Evolutionary conservation across 202 grass and related monocot genomes (phyloP).

Genomic region (Schoenoplectus tabernaemontani): DNA sequence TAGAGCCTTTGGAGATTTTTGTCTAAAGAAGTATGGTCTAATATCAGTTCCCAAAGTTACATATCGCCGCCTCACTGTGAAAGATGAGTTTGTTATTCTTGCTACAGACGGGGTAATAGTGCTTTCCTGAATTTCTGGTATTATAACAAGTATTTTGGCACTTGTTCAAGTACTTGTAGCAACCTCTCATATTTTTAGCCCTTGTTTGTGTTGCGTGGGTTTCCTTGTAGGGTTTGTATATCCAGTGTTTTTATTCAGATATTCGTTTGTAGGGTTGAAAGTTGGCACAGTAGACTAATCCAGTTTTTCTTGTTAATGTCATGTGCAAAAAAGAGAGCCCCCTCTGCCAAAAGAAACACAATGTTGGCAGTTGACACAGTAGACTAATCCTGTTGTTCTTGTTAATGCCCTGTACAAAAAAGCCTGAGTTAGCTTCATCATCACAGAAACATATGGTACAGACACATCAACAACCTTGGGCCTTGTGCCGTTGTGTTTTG

Average conservation of each 20-base stretch:
- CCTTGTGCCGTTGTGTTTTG: background rate
- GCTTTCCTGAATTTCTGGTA: background rate
- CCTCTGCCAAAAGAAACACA: background rate
- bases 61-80: slow-evolving; percentile 65
- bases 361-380: background rate
- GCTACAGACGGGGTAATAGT: slow-evolving; percentile 84
- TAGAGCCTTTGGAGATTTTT: slow-evolving; percentile 98
- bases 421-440: background rate
- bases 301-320: too few relatives aligned
- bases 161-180: background rate
- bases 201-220: background rate
- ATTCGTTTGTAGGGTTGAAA: background rate
- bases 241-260: background rate
- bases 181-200: background rate
- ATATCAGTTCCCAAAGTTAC: slow-evolving; percentile 97
- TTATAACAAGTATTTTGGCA: background rate
- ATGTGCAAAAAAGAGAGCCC: background rate
- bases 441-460: background rate
- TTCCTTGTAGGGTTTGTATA: background rate
- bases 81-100: slow-evolving; percentile 92
- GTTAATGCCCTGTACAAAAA: background rate
- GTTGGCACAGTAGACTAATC: too few relatives aligned
- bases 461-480: background rate
- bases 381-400: background rate
- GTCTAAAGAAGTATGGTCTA: slow-evolving; percentile 98